Evolutionary conservation across 2,329 filamentous ascomycete genomes (phyloP), one percentile per base, ranked within the genome.

Genomic region (Alternaria sp.): DNA sequence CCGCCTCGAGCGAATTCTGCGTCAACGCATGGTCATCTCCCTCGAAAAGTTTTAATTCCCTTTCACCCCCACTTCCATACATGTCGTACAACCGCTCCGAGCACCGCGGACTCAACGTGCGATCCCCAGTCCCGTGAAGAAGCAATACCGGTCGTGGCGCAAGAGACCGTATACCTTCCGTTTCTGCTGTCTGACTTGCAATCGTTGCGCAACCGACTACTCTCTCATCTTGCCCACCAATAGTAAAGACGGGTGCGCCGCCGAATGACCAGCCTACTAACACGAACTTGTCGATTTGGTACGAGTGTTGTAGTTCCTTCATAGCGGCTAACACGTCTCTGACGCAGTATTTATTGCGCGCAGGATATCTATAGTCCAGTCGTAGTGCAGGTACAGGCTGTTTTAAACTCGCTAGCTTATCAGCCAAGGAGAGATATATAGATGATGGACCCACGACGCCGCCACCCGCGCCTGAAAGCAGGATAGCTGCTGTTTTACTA

Each of bases 251-350:
- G 4, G 58, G 32, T 25, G 58, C 52, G 12, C 52, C 45, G 7
- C 52, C 58, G 30, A 61, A 61, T 11, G 58, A 61, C 52, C 58
- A 61, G 3, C 58, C 26, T 6, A 61, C 52, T 11, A 57, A 45
- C 12, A 61, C 45, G 21, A 61, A 61, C 6, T 19, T 19, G 0
- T 15, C 4, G 13, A 61, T 50, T 4, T 43, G 45, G 3, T 61
- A 61, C 8, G 11, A 28, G 12, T 56, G 11, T 21, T 61, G 17
- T 4, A 61, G 23, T 15, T 57, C 45, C 4, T 26, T 30, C 58
- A 61, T 61, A 2, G 58, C 58, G 13, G 58, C 52, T 15, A 49
- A 11, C 2, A 61, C 58, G 11, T 45, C 58, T 26, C 45, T 44
- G 12, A 61, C 45, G 12, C 51, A 61, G 52, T 61, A 25, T 11